Conservation (phyloP, 768 basidiomycete genomes). For the Vararia minispora region DNA sequence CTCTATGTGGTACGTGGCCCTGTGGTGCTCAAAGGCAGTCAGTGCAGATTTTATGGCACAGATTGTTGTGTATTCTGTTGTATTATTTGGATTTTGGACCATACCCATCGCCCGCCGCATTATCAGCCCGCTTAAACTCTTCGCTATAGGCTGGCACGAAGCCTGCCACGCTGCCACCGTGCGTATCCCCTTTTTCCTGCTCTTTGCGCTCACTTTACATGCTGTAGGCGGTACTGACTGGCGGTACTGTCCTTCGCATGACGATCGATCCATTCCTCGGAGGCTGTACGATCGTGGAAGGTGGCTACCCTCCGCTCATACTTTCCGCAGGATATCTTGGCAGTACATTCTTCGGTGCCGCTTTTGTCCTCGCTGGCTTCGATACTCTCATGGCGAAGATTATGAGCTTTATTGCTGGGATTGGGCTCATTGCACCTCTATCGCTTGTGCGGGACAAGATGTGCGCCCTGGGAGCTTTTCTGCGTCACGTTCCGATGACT, state of each 20-base stretch:
- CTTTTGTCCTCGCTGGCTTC: slow-evolving; percentile 78
- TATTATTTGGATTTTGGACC: slow-evolving; percentile 84
- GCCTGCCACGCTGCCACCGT: slow-evolving; percentile 75
- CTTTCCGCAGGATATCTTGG: slow-evolving; percentile 76
- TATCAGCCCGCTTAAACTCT: slow-evolving; percentile 78
- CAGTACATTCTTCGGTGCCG: slow-evolving; percentile 69
- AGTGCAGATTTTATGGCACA: slow-evolving; percentile 19
- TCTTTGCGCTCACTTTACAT: slow-evolving; percentile 1
- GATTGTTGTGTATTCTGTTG: slow-evolving; percentile 78
- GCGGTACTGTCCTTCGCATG: slow-evolving; percentile 66
- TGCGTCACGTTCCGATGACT: too few relatives aligned
- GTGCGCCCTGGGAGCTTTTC: too few relatives aligned
- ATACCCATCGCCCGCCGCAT: slow-evolving; percentile 68
- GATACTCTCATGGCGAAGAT: slow-evolving; percentile 88
- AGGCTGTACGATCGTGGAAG: slow-evolving; percentile 67
- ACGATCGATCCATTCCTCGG: slow-evolving; percentile 81
- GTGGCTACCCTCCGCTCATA: slow-evolving; percentile 61
- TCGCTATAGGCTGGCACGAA: slow-evolving; percentile 86
- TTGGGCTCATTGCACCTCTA: slow-evolving; percentile 79
- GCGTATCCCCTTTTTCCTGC: slow-evolving; percentile 19
- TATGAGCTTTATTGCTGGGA: slow-evolving; percentile 80
- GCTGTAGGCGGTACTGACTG: slow-evolving; percentile 61
- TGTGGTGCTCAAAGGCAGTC: slow-evolving; percentile 3
- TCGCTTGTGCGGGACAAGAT: slow-evolving; percentile 83
- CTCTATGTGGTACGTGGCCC: slow-evolving; percentile 53